Percentiles rank a stretch among this genome's conserved stretches.
These are phyloP conservation scores for Spiromastix sp. DNA, from an alignment of 2,329 filamentous ascomycete genomes.

Conservation along the genomic window DNA sequence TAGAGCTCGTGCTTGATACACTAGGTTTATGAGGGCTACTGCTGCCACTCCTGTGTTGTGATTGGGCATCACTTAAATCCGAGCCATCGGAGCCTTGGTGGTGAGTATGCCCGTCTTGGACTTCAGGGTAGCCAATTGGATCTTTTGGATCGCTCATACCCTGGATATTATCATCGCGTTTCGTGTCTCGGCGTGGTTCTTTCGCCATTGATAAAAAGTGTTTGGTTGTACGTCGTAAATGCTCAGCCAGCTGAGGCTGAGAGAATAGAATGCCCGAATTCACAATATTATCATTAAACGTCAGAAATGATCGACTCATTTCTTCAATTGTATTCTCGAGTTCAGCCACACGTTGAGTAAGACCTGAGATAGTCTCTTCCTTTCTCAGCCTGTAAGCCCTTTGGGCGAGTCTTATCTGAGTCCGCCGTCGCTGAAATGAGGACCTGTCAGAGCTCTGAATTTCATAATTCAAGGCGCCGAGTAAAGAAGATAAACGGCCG, in stretches of 20 bases:
- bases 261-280: constrained; percentile 47
- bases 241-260: constrained; percentile 46
- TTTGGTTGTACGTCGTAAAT: constrained; percentile 48
- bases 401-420: constrained; percentile 78
- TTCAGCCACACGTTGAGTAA: constrained; percentile 60
- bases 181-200: constrained; percentile 28
- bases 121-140: background rate
- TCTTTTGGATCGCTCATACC: background rate
- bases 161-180: constrained; percentile 21
- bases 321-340: constrained; percentile 59
- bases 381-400: constrained; percentile 75
- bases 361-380: constrained; percentile 64
- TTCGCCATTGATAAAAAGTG: constrained; percentile 48
- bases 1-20: background rate
- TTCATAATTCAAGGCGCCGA: background rate
- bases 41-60: background rate
- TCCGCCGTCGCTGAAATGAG: constrained; percentile 59
- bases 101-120: no score
- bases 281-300: constrained; percentile 53
- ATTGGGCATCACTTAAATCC: background rate
- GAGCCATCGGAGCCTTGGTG: no score
- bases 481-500: background rate
- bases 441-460: background rate
- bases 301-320: constrained; percentile 62
- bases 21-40: no score